Percentiles rank a stretch among this genome's conserved stretches.
Conservation (phyloP, 345 rosid genomes). For the Salix udensis region DNA sequence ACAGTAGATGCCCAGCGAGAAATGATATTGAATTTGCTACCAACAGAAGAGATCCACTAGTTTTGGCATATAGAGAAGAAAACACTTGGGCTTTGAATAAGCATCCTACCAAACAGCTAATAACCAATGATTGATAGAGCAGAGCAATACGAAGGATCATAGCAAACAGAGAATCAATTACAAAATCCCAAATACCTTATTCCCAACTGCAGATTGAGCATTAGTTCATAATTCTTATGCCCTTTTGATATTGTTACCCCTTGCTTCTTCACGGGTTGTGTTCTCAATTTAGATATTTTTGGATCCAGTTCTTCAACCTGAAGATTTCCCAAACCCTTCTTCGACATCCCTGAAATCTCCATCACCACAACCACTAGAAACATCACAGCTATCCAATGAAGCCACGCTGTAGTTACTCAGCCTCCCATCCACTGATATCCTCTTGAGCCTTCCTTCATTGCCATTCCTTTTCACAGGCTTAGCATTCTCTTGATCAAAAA, state of each 20-base stretch:
- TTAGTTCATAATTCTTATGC: constrained; percentile 91
- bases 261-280: constrained; percentile 66
- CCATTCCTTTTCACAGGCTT: constrained; percentile 24
- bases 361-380: constrained; percentile 22
- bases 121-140: not conserved
- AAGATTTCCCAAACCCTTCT: constrained; percentile 40
- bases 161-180: not conserved
- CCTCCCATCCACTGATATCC: constrained; percentile 70
- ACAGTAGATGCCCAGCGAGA: not conserved
- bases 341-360: constrained; percentile 36
- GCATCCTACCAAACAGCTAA: not conserved
- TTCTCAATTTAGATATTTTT: constrained; percentile 35
- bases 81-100: not conserved
- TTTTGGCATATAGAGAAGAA: not conserved
- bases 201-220: constrained; percentile 97
- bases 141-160: not conserved
- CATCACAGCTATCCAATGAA: constrained; percentile 26
- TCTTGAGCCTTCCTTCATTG: constrained; percentile 40
- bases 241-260: constrained; percentile 88
- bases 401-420: constrained; percentile 40
- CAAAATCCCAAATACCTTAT: constrained; percentile 54
- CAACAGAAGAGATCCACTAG: not conserved
- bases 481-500: constrained; percentile 21
- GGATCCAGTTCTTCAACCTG: constrained; percentile 41
- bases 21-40: not conserved